Evolutionary conservation across 768 basidiomycete genomes (phyloP).

Genomic region (Leccinum longicurvipes): DNA sequence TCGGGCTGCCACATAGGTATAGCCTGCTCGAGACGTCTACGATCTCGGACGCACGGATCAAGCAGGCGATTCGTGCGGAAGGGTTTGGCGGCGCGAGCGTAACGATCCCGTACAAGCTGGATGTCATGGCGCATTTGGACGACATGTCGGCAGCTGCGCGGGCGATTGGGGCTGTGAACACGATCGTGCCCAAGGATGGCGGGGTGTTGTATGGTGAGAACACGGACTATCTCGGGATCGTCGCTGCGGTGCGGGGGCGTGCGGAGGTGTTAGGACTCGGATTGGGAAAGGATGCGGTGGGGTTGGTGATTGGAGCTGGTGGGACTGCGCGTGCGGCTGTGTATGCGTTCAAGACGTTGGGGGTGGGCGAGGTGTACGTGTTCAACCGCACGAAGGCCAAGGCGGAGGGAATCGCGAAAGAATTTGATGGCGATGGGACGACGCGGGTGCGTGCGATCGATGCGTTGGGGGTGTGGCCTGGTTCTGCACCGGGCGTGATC

Average conservation of each 20-base stretch:
- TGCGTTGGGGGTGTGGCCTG: conserved; percentile 53
- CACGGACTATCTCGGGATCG: conserved; percentile 93
- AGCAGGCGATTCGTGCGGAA: conserved; percentile 53
- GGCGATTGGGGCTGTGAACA: conserved; percentile 93
- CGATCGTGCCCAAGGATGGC: conserved; percentile 53
- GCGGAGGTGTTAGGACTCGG: conserved; percentile 27
- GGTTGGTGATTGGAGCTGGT: conserved; percentile 90
- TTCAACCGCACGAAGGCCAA: conserved; percentile 81
- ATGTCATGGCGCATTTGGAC: conserved; percentile 82
- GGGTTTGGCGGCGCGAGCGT: conserved; percentile 95
- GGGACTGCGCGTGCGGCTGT: conserved; percentile 94
- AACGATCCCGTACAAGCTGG: conserved; percentile 94
- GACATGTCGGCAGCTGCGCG: conserved; percentile 75
- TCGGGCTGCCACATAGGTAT: conserved; percentile 86
- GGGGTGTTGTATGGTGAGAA: conserved; percentile 82
- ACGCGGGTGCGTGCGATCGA: conserved; percentile 60
- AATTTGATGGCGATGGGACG: conserved; percentile 45
- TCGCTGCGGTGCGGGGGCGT: conserved; percentile 45
- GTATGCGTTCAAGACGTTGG: conserved; percentile 75
- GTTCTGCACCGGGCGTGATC: conserved; percentile 63
- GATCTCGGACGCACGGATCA: conserved; percentile 47
- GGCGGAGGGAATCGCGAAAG: conserved; percentile 62
- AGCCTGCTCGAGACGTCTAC: conserved; percentile 68
- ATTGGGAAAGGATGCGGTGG: conserved; percentile 31
- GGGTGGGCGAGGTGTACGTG: conserved; percentile 70